These are phyloP conservation scores for Chlamydomonas incerta DNA, from an alignment of 139 green algal genomes.

Conservation along the genomic window DNA sequence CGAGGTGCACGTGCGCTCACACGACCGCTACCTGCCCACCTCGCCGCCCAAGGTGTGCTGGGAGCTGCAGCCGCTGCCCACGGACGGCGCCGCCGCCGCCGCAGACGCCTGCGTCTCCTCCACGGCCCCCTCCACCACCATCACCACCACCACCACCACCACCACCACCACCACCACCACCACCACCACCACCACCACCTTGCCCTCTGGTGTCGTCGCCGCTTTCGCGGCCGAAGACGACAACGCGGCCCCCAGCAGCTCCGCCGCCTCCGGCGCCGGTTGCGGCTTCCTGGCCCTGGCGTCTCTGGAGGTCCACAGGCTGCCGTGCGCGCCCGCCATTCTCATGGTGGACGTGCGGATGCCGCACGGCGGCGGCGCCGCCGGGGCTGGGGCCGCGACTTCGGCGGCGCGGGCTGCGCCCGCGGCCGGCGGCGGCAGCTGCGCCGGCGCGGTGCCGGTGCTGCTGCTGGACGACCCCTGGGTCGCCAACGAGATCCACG, in stretches of 20 bases:
- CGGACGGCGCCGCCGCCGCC: no score
- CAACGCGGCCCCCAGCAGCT: no score
- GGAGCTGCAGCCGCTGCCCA: no score
- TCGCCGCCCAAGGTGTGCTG: no score
- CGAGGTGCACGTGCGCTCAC: not conserved
- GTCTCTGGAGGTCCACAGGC: not conserved
- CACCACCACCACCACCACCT: not conserved
- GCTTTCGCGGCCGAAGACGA: no score
- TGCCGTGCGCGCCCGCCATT: not conserved
- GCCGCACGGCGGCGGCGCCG: no score
- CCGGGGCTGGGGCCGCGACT: no score
- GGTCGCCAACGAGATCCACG: not conserved
- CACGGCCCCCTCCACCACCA: not conserved
- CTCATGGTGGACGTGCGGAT: not conserved
- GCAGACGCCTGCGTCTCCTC: no score
- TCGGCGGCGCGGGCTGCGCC: no score
- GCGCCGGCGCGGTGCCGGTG: not conserved
- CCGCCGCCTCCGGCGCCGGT: no score
- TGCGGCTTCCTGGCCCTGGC: not conserved
- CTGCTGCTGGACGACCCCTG: not conserved
- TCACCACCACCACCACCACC: not conserved
- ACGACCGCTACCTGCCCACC: not conserved
- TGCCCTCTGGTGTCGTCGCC: no score
- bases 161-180: not conserved
- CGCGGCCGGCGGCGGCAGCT: no score